Conservation (phyloP, 345 rosid species). For the Linum tenue region DNA sequence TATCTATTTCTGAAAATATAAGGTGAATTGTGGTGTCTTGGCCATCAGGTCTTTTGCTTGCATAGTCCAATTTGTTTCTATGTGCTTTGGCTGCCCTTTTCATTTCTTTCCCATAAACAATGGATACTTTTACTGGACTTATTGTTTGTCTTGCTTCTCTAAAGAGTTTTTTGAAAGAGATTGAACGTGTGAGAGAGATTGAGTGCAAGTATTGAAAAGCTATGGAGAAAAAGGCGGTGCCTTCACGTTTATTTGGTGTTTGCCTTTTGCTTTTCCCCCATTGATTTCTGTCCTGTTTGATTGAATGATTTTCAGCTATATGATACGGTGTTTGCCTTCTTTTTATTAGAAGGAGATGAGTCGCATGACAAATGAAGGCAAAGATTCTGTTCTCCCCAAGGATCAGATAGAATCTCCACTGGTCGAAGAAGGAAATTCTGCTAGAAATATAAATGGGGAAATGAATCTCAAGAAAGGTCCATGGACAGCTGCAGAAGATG, state of each 20-base stretch:
- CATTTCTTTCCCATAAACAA: background rate
- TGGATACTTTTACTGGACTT: background rate
- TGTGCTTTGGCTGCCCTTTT: background rate
- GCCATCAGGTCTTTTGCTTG: too few species aligned
- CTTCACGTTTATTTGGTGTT: slow-evolving; percentile 7
- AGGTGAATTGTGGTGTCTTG: too few species aligned
- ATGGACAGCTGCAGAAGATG: slow-evolving; percentile 96
- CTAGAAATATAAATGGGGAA: slow-evolving; percentile 41
- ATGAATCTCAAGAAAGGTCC: slow-evolving; percentile 82
- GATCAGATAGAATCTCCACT: slow-evolving; percentile 48
- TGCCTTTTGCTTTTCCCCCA: slow-evolving; percentile 30
- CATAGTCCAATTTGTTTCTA: background rate
- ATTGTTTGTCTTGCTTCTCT: background rate
- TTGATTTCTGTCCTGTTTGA: slow-evolving; percentile 2
- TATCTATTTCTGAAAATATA: too few species aligned
- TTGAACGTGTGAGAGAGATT: background rate
- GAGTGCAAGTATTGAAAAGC: slow-evolving; percentile 1
- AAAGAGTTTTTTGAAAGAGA: background rate
- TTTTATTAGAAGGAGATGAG: slow-evolving; percentile 59
- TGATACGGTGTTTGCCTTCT: slow-evolving; percentile 26
- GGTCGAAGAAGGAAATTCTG: slow-evolving; percentile 33
- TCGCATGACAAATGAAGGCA: slow-evolving; percentile 43
- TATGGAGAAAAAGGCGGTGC: background rate
- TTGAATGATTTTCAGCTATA: slow-evolving; percentile 34
- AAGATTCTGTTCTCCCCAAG: slow-evolving; percentile 44